Evolutionary conservation across 2,329 filamentous ascomycete species (phyloP).

Genomic region (Fusarium armeniacum): DNA sequence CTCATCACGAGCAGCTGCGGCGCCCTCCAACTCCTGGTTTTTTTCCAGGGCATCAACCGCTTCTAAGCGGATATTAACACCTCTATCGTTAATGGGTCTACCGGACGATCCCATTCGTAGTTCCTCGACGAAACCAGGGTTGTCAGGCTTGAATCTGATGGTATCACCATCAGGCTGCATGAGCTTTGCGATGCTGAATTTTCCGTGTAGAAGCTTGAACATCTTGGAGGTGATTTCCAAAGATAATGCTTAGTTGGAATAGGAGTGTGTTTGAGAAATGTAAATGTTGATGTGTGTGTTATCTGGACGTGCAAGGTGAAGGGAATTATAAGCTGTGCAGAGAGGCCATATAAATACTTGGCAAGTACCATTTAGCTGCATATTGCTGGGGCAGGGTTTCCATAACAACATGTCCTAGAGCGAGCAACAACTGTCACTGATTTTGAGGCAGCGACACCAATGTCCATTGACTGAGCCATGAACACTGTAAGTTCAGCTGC

Average conservation of each 20-base stretch:
- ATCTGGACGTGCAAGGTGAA: background rate
- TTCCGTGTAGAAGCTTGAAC: constrained; percentile 4
- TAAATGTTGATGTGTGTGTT: background rate
- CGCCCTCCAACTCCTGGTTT: background rate
- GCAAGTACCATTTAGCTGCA: background rate
- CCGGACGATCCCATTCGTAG: background rate
- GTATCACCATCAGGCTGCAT: background rate
- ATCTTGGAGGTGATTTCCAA: background rate
- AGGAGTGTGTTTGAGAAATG: background rate
- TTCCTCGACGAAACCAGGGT: background rate
- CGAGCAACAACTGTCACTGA: background rate
- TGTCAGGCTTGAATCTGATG: constrained; percentile 4
- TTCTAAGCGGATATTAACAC: background rate
- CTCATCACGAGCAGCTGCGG: background rate
- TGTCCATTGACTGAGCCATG: background rate
- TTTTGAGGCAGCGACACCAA: background rate
- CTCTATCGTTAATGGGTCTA: background rate
- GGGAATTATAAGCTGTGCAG: no score
- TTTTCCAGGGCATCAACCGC: background rate
- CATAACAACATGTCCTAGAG: background rate
- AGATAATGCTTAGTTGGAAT: background rate
- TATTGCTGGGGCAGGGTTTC: background rate
- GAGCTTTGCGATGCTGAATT: background rate
- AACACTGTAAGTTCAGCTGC: background rate
- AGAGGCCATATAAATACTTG: background rate